Conservation (phyloP, 495 filamentous ascomycete species). For the Podospora pseudocomata region DNA sequence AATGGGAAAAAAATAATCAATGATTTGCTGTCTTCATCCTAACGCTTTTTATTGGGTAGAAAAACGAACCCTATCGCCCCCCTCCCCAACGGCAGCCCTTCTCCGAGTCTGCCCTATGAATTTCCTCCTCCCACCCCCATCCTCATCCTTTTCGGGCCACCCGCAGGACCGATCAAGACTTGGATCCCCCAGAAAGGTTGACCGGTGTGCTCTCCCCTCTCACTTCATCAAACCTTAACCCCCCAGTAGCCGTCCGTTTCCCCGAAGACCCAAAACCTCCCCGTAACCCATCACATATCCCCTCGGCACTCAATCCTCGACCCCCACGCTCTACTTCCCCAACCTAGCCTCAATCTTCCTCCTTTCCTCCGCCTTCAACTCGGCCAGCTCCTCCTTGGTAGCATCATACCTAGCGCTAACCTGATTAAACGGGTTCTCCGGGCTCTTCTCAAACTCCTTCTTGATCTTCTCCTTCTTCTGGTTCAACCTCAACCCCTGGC, state of each 20-base stretch:
- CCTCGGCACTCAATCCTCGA: constrained; percentile 10
- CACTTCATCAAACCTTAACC: background rate
- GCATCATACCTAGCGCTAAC: constrained; percentile 68
- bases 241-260: background rate
- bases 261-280: background rate
- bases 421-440: constrained; percentile 93
- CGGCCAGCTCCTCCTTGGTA: constrained; percentile 70
- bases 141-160: constrained; percentile 1
- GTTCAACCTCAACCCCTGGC: constrained; percentile 68
- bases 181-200: background rate
- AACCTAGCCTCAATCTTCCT: constrained; percentile 71
- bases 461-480: constrained; percentile 74
- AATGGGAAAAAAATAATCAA: background rate
- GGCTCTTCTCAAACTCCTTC: constrained; percentile 87
- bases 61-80: background rate
- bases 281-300: background rate
- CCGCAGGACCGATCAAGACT: background rate
- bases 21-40: background rate
- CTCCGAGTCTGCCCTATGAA: background rate
- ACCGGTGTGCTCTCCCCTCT: background rate
- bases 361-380: constrained; percentile 63
- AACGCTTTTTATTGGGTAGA: background rate
- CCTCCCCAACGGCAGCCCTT: background rate
- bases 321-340: constrained; percentile 23
- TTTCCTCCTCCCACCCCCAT: background rate